Evolutionary conservation across 768 basidiomycete species (phyloP).

Genomic region (Mrakia hoshinonis): DNA sequence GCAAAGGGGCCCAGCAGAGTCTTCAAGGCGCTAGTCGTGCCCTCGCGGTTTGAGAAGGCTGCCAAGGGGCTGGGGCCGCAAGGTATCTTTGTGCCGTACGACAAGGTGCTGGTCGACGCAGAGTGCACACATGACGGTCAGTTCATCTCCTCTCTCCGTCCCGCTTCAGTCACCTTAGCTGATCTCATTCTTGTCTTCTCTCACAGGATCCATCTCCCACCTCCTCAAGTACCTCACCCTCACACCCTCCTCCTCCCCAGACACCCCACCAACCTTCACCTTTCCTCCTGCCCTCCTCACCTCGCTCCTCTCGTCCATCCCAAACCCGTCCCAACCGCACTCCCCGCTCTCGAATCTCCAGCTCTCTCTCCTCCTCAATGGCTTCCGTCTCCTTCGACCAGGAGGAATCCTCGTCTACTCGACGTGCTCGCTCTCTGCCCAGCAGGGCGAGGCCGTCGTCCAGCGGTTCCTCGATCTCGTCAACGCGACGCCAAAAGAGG

Average conservation of each 20-base stretch:
- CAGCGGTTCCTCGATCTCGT: conserved; percentile 35
- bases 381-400: conserved; percentile 54
- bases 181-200: background rate
- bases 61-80: background rate
- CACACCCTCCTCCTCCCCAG: background rate
- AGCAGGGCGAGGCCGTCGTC: conserved; percentile 93
- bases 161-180: background rate
- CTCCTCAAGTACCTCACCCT: background rate
- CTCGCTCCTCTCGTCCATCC: conserved; percentile 1
- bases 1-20: background rate
- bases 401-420: conserved; percentile 94
- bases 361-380: conserved; percentile 23
- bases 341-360: conserved; percentile 20
- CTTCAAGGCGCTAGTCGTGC: background rate
- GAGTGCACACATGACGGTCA: conserved; percentile 27
- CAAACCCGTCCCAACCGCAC: background rate
- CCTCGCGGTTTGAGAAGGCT: conserved; percentile 7
- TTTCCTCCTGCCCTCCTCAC: conserved; percentile 11
- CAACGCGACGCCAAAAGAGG: background rate
- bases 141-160: background rate
- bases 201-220: background rate
- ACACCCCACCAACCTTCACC: background rate
- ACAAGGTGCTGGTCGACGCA: conserved; percentile 28
- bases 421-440: conserved; percentile 90
- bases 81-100: conserved; percentile 22